A percentile compares a stretch with the other conserved stretches of the same genome.
phyloP scores from a whole-genome alignment of 148 eudicot genomes.

The Oxyria digyna region DNA sequence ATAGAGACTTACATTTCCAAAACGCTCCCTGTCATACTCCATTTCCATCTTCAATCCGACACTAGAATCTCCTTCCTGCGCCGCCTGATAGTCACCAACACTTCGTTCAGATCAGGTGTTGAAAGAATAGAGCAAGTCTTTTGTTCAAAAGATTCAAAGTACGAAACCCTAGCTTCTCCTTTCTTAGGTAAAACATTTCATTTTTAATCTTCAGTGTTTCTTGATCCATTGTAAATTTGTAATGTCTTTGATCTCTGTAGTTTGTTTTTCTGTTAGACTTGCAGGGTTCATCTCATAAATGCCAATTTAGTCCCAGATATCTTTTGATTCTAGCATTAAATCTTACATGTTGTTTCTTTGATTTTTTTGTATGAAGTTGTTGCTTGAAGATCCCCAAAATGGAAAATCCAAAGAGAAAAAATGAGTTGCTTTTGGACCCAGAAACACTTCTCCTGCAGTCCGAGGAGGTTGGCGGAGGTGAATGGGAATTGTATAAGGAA shows the following conservation, averaged over 20 bases:
- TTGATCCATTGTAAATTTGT: not conserved
- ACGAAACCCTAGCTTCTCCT: not conserved
- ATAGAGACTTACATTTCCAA: not conserved
- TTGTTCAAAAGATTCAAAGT: not conserved
- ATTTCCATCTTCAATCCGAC: not conserved
- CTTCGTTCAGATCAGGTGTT: not conserved
- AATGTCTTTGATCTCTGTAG: not conserved
- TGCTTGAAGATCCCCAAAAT: not conserved
- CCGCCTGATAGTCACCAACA: not conserved
- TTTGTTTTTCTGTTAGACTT: not conserved
- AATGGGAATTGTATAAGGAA: slow-evolving; percentile 87
- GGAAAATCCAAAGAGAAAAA: not conserved
- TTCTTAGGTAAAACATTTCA: not conserved
- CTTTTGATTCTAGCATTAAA: too few relatives aligned
- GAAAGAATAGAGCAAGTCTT: not conserved
- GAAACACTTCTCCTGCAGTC: slow-evolving; percentile 54
- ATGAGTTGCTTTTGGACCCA: slow-evolving; percentile 34
- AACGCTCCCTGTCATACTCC: not conserved
- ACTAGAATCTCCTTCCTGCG: not conserved
- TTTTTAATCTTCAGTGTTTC: not conserved
- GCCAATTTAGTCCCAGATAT: too few relatives aligned
- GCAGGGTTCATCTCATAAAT: too few relatives aligned
- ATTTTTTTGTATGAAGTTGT: not conserved
- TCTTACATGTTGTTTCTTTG: not conserved
- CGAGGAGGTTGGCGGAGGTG: slow-evolving; percentile 33